Percentiles rank a stretch among this genome's conserved stretches.
phyloP scores from a whole-genome alignment of 202 grass and related monocot species.

The Zizania palustris region DNA sequence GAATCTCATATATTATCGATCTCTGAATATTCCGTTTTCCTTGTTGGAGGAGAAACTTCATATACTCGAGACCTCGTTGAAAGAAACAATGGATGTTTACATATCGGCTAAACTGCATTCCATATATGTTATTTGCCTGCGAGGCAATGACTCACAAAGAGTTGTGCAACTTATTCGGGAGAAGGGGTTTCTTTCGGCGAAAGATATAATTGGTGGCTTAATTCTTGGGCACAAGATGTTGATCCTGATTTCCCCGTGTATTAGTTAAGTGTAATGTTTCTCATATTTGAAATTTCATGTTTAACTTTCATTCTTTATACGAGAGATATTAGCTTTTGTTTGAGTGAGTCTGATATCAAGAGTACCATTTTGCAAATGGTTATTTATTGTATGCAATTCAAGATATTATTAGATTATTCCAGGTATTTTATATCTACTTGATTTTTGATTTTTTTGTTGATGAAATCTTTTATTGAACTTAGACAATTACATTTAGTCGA shows the following conservation, averaged over 20 bases:
- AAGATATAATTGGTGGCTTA: constrained; percentile 80
- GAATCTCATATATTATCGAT: constrained; percentile 62
- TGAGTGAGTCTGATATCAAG: not conserved
- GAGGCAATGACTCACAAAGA: constrained; percentile 85
- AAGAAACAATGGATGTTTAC: not conserved
- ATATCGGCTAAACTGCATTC: constrained; percentile 18
- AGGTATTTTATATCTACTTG: too few relatives aligned
- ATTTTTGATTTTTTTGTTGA: too few relatives aligned
- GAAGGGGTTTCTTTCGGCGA: constrained; percentile 65
- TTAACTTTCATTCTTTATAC: not conserved
- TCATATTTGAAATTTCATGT: not conserved
- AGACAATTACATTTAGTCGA: too few relatives aligned
- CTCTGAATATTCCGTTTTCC: constrained; percentile 72
- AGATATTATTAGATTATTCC: too few relatives aligned
- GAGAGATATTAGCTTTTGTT: not conserved
- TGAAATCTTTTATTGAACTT: too few relatives aligned
- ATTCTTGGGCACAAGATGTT: constrained; percentile 75
- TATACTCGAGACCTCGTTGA: constrained; percentile 46
- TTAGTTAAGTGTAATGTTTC: constrained; percentile 32
- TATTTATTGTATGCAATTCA: too few relatives aligned
- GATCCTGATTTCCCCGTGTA: constrained; percentile 77
- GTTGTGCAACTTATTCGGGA: constrained; percentile 63
- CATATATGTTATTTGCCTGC: constrained; percentile 74
- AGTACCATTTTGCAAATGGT: too few relatives aligned
- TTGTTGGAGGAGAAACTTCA: constrained; percentile 64